Percentiles rank a stretch among this genome's conserved stretches.
Conservation (phyloP, 169 alveolate species). For the Cryptosporidium canis region DNA sequence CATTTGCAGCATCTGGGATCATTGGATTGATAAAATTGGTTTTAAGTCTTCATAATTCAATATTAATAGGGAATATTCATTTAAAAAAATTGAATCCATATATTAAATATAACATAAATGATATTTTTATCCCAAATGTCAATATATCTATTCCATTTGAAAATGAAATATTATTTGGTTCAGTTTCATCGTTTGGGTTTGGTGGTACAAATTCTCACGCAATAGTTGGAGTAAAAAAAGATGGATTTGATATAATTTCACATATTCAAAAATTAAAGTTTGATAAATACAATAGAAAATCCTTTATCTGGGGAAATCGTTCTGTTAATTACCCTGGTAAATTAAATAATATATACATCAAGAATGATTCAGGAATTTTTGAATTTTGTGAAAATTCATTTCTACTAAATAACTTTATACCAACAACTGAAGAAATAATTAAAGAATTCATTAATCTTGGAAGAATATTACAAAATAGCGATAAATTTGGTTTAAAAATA, state of each 20-base stretch:
- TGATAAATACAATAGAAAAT: slow-evolving; percentile 23
- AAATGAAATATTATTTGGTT: slow-evolving; percentile 8
- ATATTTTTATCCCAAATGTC: slow-evolving; percentile 14
- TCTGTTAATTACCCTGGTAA: not conserved
- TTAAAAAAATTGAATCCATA: slow-evolving; percentile 41
- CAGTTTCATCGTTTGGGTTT: slow-evolving; percentile 67
- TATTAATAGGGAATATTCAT: slow-evolving; percentile 43
- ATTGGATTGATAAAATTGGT: slow-evolving; percentile 48
- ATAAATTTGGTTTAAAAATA: slow-evolving; percentile 12
- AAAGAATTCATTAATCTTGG: not conserved
- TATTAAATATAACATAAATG: not conserved
- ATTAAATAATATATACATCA: slow-evolving; percentile 5
- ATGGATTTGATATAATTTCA: slow-evolving; percentile 1
- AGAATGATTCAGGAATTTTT: not conserved
- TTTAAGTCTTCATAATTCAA: slow-evolving; percentile 13
- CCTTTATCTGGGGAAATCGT: slow-evolving; percentile 28
- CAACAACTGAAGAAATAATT: not conserved
- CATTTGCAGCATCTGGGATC: slow-evolving; percentile 63
- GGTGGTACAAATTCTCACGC: slow-evolving; percentile 64
- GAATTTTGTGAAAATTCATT: slow-evolving; percentile 1
- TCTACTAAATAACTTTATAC: not conserved
- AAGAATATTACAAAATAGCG: not conserved
- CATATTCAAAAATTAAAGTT: not conserved
- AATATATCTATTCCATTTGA: not conserved
- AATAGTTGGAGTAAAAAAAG: slow-evolving; percentile 52